These are phyloP conservation scores for Ophiostoma pallidulum DNA, from an alignment of 2,329 filamentous ascomycete species.

Conservation along the genomic window DNA sequence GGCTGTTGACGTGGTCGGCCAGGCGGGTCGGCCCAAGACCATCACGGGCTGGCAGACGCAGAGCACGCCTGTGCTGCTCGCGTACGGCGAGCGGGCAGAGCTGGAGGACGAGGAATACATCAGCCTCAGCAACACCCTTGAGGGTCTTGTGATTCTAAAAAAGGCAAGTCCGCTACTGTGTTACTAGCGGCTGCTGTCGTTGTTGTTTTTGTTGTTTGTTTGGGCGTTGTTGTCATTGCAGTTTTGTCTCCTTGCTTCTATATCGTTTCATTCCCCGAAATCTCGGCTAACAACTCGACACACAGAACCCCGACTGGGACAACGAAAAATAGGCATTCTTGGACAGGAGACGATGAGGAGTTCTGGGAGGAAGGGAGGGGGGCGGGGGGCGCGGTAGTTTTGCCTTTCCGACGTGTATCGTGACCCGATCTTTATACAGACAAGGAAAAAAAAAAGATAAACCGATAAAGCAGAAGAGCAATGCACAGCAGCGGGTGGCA, in stretches of 20 bases:
- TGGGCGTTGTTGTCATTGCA: not conserved
- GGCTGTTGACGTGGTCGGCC: conserved; percentile 94
- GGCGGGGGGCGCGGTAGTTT: not conserved
- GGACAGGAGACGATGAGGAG: not conserved
- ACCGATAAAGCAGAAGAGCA: not conserved
- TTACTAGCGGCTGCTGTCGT: not conserved
- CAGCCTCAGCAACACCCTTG: conserved; percentile 78
- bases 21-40: conserved; percentile 94
- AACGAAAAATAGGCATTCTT: conserved; percentile 34
- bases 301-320: conserved; percentile 51
- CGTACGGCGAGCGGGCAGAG: conserved; percentile 93
- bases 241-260: too few species aligned
- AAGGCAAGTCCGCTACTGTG: conserved; percentile 53
- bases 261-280: too few species aligned
- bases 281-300: too few species aligned
- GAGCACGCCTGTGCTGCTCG: conserved; percentile 91
- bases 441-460: not conserved
- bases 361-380: not conserved
- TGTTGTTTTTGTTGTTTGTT: not conserved
- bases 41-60: conserved; percentile 99
- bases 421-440: conserved; percentile 1
- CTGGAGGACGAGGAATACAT: conserved; percentile 97
- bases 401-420: not conserved
- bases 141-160: conserved; percentile 90
- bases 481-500: too few species aligned